Base-by-base conservation (phyloP, 345 rosid species). In the Murraya koenigii region DNA sequence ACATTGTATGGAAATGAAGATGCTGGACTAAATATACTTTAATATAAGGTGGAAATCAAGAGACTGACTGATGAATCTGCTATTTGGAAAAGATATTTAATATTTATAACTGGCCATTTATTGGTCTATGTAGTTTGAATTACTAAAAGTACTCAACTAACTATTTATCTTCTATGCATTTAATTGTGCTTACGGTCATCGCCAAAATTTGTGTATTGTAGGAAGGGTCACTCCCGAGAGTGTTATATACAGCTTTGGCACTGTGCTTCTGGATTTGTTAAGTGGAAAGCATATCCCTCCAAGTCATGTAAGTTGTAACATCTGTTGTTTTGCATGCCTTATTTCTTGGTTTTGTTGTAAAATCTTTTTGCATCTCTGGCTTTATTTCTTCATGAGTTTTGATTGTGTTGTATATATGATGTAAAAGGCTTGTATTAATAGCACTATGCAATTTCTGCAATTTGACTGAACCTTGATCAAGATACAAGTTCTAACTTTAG, bases 271-370 rank as follows among this genome's bases (percentile, higher is more conserved):
- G 75, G 98, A 96, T 87, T 87, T 96, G 86, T 90, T 96, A 69
- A 92, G 99, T 30, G 98, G 99, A 82, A 96, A 94, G 79, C 99
- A 92, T 80, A 94, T 94, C 81, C 99, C 98, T 80, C 99, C 99
- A 68, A 91, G 88, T 86, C 98, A 91, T 85, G 98, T 92, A 83
- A 90, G 94, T 13, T 44, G 79, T 80, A 70, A 68, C 75, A 56
- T 15, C 41, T 70, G 22, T 58, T 47, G 17, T 64, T 28, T 54
- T 58, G 47, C 23, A n/a, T 66, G 4, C 49, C 17, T 44, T 44
- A 11, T 13, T 44, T 44, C 17, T 13, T 44, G 49, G 49, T 44
- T 2, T 44, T 44, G 0, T 44, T 44, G 17, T 44, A 44, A 44
- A 44, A 13, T 44, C 17, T 44, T 44, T 44, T 1, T 76, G 54